A percentile compares a stretch with the other conserved stretches of the same genome.
Conservation (phyloP, 2,329 filamentous ascomycete genomes). For the Trichoderma sp. region DNA sequence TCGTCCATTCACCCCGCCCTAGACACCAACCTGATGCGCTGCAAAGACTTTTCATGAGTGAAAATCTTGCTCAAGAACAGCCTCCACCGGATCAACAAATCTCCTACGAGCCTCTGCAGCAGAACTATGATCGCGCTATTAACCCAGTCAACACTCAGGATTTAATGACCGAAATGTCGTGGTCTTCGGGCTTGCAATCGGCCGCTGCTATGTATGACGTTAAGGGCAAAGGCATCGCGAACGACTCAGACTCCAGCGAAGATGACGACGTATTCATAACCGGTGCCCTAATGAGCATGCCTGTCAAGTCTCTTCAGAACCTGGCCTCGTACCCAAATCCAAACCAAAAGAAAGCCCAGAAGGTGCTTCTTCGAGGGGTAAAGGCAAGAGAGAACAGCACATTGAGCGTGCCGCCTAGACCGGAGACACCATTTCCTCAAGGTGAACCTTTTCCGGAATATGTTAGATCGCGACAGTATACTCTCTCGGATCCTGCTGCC, state of each 20-base stretch:
- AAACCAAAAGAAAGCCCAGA: conserved; percentile 54
- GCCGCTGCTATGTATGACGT: not conserved
- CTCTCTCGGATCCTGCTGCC: conserved; percentile 25
- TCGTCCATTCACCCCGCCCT: not conserved
- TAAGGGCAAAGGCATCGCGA: not conserved
- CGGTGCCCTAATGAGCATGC: conserved; percentile 42
- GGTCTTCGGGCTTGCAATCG: conserved; percentile 30
- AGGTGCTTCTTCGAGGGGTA: conserved; percentile 42
- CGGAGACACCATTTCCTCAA: not conserved
- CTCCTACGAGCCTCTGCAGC: conserved; percentile 55
- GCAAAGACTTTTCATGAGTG: not conserved
- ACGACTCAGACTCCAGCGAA: conserved; percentile 29
- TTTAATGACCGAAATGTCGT: conserved; percentile 34
- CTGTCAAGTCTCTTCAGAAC: conserved; percentile 53
- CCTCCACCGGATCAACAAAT: conserved; percentile 2
- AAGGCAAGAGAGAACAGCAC: conserved; percentile 30
- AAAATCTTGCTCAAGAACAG: conserved; percentile 4
- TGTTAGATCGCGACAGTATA: not conserved
- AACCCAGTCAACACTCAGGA: conserved; percentile 41
- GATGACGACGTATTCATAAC: conserved; percentile 35
- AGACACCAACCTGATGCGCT: not conserved
- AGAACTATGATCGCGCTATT: conserved; percentile 55
- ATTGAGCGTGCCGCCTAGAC: not conserved
- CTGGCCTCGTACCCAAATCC: conserved; percentile 59
- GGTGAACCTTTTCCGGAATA: not conserved